Percentiles rank a stretch among this genome's conserved stretches.
Evolutionary conservation across 257 asterid genomes (phyloP).

Genomic region (Cruciata laevipes): DNA sequence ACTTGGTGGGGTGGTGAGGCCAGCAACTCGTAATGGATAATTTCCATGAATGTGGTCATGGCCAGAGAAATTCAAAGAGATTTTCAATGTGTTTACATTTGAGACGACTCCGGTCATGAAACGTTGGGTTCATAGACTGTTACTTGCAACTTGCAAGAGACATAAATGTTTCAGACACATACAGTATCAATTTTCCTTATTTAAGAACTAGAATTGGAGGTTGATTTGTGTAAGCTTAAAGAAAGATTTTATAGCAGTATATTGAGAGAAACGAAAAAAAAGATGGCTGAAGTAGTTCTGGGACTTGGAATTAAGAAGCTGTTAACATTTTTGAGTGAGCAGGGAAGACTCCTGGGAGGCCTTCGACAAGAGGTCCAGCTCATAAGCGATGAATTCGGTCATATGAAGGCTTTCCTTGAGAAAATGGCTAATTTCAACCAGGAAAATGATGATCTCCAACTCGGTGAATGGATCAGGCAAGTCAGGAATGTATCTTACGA

Average conservation of each 20-base stretch:
- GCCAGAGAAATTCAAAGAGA: too few species aligned
- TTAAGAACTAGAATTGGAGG: too few species aligned
- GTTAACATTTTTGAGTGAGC: neutral
- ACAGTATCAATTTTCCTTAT: too few species aligned
- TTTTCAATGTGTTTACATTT: too few species aligned
- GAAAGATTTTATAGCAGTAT: neutral
- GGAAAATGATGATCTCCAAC: neutral
- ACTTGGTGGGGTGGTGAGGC: too few species aligned
- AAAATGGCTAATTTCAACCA: neutral
- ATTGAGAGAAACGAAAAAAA: too few species aligned
- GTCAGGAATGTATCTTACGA: constrained; percentile 1
- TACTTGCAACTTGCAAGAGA: too few species aligned
- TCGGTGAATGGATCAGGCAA: neutral
- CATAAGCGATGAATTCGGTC: constrained; percentile 2
- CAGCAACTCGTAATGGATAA: too few species aligned
- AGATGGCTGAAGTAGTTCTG: neutral
- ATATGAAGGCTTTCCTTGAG: constrained; percentile 4
- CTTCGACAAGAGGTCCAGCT: constrained; percentile 10
- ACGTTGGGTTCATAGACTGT: too few species aligned
- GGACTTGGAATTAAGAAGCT: neutral
- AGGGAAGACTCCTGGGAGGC: neutral
- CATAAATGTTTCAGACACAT: too few species aligned
- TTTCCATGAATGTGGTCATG: too few species aligned
- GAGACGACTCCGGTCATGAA: too few species aligned
- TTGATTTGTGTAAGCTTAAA: neutral